phyloP scores from a whole-genome alignment of 441 rosid genomes.

The Corymbia calophylla region DNA sequence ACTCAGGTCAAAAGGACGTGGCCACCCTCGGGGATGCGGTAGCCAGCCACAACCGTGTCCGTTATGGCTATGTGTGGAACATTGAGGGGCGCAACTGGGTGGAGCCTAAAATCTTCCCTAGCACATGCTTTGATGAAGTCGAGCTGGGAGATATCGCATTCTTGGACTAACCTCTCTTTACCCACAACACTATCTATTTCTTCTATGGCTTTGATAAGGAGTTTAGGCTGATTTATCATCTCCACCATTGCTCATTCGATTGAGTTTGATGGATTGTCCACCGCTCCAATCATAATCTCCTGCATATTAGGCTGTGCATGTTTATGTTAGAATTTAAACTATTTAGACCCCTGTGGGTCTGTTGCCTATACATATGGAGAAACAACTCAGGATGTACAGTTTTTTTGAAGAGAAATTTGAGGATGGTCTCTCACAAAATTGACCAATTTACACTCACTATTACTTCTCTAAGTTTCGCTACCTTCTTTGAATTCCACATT shows the following conservation, averaged over 20 bases:
- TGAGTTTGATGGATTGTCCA: neutral
- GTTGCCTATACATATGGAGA: neutral
- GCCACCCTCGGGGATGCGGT: neutral
- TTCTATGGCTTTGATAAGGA: neutral
- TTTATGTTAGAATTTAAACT: neutral
- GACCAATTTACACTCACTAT: too few relatives aligned
- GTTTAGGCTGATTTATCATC: neutral
- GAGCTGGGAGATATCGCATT: neutral
- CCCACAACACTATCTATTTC: neutral
- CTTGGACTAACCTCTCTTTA: neutral
- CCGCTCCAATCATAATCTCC: neutral
- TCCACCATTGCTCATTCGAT: neutral
- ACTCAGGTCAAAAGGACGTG: neutral
- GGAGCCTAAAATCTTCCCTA: neutral
- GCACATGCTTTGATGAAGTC: neutral
- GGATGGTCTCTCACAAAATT: too few relatives aligned
- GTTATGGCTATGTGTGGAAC: neutral
- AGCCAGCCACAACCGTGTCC: neutral
- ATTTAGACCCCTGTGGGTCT: neutral
- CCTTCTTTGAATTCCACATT: neutral
- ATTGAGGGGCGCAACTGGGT: neutral
- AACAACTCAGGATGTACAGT: neutral
- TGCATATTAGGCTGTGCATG: neutral
- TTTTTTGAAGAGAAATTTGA: neutral
- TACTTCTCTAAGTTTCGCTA: neutral